Evolutionary conservation across 805 yeast genomes (phyloP).

Genomic region (Lachancea cidri): DNA sequence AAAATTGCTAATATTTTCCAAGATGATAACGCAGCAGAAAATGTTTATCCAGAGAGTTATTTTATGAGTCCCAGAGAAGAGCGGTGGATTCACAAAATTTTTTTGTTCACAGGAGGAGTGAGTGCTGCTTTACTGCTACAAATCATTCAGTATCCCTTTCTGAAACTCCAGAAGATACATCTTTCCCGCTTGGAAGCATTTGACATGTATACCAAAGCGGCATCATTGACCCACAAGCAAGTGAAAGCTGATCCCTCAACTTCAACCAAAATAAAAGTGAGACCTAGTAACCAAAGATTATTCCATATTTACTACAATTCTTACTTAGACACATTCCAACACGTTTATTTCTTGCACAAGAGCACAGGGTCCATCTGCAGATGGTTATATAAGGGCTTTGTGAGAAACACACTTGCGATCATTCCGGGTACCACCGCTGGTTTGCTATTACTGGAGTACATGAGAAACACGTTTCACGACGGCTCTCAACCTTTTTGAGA

Average conservation of each 20-base stretch:
- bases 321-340: constrained; percentile 68
- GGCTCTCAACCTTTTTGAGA: too few species aligned
- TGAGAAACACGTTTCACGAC: constrained; percentile 44
- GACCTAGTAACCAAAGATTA: constrained; percentile 15
- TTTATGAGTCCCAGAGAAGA: constrained; percentile 22
- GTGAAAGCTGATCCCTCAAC: constrained; percentile 1
- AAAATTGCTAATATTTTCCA: constrained; percentile 24
- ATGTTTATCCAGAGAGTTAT: neutral
- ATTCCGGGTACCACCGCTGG: constrained; percentile 91
- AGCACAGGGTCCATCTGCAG: constrained; percentile 49
- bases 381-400: constrained; percentile 77
- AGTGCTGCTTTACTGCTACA: constrained; percentile 75
- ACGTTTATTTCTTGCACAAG: constrained; percentile 47
- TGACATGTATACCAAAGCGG: constrained; percentile 45
- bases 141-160: constrained; percentile 76
- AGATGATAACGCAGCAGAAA: constrained; percentile 6
- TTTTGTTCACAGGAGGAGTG: constrained; percentile 76
- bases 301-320: constrained; percentile 59
- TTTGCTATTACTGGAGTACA: constrained; percentile 73
- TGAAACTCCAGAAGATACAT: constrained; percentile 75
- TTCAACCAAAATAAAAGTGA: constrained; percentile 12
- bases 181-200: constrained; percentile 73
- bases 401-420: constrained; percentile 62
- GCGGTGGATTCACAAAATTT: constrained; percentile 21
- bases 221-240: neutral